A percentile compares a stretch with the other conserved stretches of the same genome.
Conservation (phyloP, 1,284 basidiomycete genomes). For the Microbotryum scabiosae region DNA sequence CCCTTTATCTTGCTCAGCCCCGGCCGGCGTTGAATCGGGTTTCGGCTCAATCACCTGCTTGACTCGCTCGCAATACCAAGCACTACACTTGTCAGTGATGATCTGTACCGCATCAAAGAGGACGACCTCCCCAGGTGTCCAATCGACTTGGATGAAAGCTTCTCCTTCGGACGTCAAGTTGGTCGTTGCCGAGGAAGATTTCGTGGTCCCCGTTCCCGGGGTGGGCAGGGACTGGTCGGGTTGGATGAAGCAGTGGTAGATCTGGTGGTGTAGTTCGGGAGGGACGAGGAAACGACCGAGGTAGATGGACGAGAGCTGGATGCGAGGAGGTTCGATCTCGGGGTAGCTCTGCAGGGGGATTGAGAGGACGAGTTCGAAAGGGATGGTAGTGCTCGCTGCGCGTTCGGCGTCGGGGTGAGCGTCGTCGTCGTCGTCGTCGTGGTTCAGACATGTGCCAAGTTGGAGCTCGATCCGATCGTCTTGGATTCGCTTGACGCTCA, state of each 20-base stretch:
- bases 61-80: too few relatives aligned
- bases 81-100: background rate
- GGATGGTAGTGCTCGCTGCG: background rate
- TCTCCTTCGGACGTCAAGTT: too few relatives aligned
- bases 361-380: constrained; percentile 21
- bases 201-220: too few relatives aligned
- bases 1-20: too few relatives aligned
- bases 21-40: too few relatives aligned
- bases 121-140: constrained; percentile 10
- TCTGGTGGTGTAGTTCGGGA: constrained; percentile 12
- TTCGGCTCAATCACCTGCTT: too few relatives aligned
- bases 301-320: constrained; percentile 26
- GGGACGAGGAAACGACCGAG: constrained; percentile 10
- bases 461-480: too few relatives aligned
- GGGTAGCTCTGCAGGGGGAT: constrained; percentile 23
- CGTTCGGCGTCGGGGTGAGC: background rate
- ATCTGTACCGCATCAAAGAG: constrained; percentile 26
- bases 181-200: too few relatives aligned
- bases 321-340: constrained; percentile 3
- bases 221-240: background rate
- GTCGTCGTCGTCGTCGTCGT: background rate
- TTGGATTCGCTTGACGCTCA: too few relatives aligned
- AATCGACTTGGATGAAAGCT: constrained; percentile 7
- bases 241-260: constrained; percentile 25
- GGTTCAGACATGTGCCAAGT: background rate